These are phyloP conservation scores for Drechslerella dactyloides DNA, from an alignment of 2,329 filamentous ascomycete species.

Conservation along the genomic window DNA sequence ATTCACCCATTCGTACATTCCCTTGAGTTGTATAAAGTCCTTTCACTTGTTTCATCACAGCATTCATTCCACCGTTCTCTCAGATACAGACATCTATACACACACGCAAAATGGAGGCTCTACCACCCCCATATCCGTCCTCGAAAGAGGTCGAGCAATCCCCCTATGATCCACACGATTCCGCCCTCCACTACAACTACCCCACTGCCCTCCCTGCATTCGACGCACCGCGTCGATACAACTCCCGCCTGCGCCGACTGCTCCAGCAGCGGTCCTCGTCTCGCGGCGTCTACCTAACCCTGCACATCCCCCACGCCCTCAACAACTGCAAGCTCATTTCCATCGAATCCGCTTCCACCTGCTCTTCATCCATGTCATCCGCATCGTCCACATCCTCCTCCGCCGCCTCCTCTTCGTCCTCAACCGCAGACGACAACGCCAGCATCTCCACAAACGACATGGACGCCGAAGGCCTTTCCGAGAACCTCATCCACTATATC, in stretches of 20 bases:
- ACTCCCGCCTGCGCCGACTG: constrained; percentile 38
- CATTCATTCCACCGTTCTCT: no score
- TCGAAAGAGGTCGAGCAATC: constrained; percentile 19
- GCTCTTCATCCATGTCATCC: constrained; percentile 11
- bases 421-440: constrained; percentile 10
- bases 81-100: background rate
- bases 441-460: constrained; percentile 26
- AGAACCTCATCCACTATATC: constrained; percentile 39
- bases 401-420: background rate
- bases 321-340: constrained; percentile 47
- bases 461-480: constrained; percentile 35
- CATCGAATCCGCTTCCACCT: constrained; percentile 34
- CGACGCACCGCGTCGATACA: constrained; percentile 13
- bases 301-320: constrained; percentile 33
- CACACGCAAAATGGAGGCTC: constrained; percentile 23
- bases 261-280: constrained; percentile 34
- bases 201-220: constrained; percentile 11
- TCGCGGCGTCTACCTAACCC: constrained; percentile 42
- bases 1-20: background rate
- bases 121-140: constrained; percentile 40
- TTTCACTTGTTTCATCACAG: background rate
- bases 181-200: constrained; percentile 13
- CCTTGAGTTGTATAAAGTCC: background rate
- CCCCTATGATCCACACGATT: constrained; percentile 30
- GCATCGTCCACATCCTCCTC: constrained; percentile 10